These are phyloP conservation scores for Leccinum incarnatum DNA, from an alignment of 768 basidiomycete genomes.

Conservation along the genomic window DNA sequence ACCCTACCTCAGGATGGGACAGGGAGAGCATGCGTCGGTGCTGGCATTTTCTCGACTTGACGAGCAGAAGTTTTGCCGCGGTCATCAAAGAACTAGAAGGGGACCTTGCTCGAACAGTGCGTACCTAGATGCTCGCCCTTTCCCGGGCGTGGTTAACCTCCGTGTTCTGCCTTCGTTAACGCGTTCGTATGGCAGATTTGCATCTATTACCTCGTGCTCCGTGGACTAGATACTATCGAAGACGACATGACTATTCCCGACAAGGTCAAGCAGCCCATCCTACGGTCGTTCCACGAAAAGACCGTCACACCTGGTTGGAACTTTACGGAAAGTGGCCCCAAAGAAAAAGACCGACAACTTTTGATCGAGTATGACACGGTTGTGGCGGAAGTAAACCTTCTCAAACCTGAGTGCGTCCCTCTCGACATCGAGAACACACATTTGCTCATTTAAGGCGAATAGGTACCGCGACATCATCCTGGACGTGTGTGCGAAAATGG, in stretches of 20 bases:
- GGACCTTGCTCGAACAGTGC: slow-evolving; percentile 86
- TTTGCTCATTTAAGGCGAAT: slow-evolving; percentile 7
- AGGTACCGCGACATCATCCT: slow-evolving; percentile 80
- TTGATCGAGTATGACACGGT: slow-evolving; percentile 81
- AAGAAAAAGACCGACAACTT: slow-evolving; percentile 85
- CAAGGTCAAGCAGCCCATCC: slow-evolving; percentile 77
- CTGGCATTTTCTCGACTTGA: slow-evolving; percentile 86
- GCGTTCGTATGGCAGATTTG: slow-evolving; percentile 60
- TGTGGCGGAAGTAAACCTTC: slow-evolving; percentile 72
- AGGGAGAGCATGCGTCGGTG: slow-evolving; percentile 82
- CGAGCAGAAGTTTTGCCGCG: slow-evolving; percentile 85
- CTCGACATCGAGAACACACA: background rate
- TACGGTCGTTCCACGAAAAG: slow-evolving; percentile 79
- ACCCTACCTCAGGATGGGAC: slow-evolving; percentile 83
- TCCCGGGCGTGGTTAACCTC: background rate
- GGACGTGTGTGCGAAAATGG: slow-evolving; percentile 86
- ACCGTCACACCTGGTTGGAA: slow-evolving; percentile 84
- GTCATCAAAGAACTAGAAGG: slow-evolving; percentile 97
- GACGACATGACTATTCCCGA: slow-evolving; percentile 97
- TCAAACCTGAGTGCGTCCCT: slow-evolving; percentile 54
- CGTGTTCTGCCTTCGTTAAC: background rate
- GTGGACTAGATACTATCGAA: slow-evolving; percentile 95
- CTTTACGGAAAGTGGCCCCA: slow-evolving; percentile 75
- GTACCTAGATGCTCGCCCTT: slow-evolving; percentile 31
- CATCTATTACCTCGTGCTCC: slow-evolving; percentile 91